Evolutionary conservation across 192 early-diverging fungal species (phyloP), one percentile per base, ranked within the genome.

Genomic region (Podila horticola): DNA sequence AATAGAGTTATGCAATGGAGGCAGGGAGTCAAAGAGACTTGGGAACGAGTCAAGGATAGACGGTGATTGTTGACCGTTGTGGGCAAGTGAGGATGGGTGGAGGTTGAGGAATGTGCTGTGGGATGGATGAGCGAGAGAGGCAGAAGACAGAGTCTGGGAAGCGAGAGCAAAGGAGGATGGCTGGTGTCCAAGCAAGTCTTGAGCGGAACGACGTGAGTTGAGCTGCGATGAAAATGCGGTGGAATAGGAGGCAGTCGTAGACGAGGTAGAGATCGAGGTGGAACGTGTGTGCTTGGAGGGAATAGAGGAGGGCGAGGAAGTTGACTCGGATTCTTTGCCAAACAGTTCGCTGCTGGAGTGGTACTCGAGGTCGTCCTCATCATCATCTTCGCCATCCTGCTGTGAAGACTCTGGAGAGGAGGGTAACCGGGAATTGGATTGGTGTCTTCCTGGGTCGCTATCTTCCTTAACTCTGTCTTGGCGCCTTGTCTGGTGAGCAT

Each of bases 291-390:
- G 67, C 63, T 71, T 77, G 30, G 30, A 71, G 13, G 68, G 68
- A 10, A 63, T 66, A 8, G 45, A 58, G 10, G 61, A 60, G 8
- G 55, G n/a, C n/a, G n/a, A 45, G 2, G 67, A 28, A 2, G 45
- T 30, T 17, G 48, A 10, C 48, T 48, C 48, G 38, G 41, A 48
- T 2, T 48, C 67, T 33, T 69, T 58, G 22, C 52, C 63, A 30
- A 62, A 68, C 48, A 77, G 72, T 36, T 79, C 75, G 24, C 72
- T 49, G 10, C 69, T 72, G 4, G 75, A 79, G 13, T 72, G 75
- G 41, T 79, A 79, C 24, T 67, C 69, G n/a, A 71, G 69, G 6
- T 48, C 38, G 9, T 65, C 64, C 22, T 65, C 64, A 26, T 79
- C 70, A 10, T 51, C 67, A 20, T 69, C 66, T 3, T 69, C 67